Evolutionary conservation across 176 grass and related monocot species (phyloP).

Genomic region (Typha latifolia): DNA sequence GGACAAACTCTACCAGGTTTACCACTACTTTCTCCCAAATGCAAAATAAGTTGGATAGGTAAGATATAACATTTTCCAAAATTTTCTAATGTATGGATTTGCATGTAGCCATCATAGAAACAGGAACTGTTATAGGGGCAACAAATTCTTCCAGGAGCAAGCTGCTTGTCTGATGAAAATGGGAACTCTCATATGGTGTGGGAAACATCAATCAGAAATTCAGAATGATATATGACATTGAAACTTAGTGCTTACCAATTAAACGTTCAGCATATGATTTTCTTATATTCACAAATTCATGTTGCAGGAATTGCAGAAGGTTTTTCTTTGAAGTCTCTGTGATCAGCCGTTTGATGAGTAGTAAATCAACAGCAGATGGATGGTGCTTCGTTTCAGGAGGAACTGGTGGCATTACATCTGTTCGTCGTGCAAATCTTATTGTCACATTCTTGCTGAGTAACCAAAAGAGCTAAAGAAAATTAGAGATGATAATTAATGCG

Average conservation of each 20-base stretch:
- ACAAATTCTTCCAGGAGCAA: no score
- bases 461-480: conserved; percentile 17
- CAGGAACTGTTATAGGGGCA: no score
- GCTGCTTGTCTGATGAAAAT: no score
- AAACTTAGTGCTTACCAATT: conserved; percentile 45
- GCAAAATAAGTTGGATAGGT: no score
- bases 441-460: conserved; percentile 75
- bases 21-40: no score
- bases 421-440: conserved; percentile 77
- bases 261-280: conserved; percentile 85
- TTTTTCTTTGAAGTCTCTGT: conserved; percentile 85
- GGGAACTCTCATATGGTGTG: not conserved
- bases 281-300: conserved; percentile 96
- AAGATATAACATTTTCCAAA: no score
- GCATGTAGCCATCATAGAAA: no score
- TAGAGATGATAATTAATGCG: not conserved
- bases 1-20: no score
- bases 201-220: not conserved
- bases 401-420: conserved; percentile 89
- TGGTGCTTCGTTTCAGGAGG: conserved; percentile 90
- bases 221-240: not conserved
- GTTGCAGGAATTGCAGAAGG: conserved; percentile 91
- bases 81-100: no score
- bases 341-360: conserved; percentile 89
- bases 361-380: conserved; percentile 88